phyloP scores from a whole-genome alignment of 2,329 filamentous ascomycete species.

The Penicillium crustosum region DNA sequence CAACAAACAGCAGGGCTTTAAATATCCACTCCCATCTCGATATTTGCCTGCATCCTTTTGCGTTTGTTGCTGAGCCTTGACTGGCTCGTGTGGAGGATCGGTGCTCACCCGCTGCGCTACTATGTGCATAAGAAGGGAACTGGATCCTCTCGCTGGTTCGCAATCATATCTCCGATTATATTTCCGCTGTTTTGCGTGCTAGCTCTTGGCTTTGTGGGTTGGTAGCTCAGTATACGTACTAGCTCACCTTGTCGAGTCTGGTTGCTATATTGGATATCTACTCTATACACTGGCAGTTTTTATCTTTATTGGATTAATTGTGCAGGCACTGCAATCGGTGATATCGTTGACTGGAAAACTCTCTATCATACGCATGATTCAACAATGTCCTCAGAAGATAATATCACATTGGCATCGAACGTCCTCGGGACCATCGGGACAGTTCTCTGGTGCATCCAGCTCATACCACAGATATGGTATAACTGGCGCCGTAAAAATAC shows the following conservation, averaged over 20 bases:
- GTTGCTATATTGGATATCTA: no score
- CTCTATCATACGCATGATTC: neutral
- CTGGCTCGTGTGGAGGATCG: neutral
- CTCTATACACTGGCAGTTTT: no score
- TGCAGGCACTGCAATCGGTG: no score
- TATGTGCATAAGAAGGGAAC: neutral
- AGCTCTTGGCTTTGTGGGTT: neutral
- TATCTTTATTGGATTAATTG: no score
- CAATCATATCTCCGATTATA: neutral
- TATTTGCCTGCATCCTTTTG: neutral
- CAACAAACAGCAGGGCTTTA: neutral
- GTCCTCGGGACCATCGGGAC: conserved; percentile 45
- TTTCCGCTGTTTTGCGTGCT: neutral
- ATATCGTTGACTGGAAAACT: no score
- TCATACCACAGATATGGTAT: conserved; percentile 56
- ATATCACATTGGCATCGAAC: conserved; percentile 39
- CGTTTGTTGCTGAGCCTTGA: neutral
- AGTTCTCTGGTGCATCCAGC: conserved; percentile 43
- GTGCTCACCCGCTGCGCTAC: neutral
- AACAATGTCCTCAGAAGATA: conserved; percentile 6
- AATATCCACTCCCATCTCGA: neutral
- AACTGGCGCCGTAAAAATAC: conserved; percentile 63
- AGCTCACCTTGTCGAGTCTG: no score
- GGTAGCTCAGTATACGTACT: no score
- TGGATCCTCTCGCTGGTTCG: neutral